Evolutionary conservation across 345 rosid species (phyloP), one percentile per base, ranked within the genome.

Genomic region (Populus ilicifolia): DNA sequence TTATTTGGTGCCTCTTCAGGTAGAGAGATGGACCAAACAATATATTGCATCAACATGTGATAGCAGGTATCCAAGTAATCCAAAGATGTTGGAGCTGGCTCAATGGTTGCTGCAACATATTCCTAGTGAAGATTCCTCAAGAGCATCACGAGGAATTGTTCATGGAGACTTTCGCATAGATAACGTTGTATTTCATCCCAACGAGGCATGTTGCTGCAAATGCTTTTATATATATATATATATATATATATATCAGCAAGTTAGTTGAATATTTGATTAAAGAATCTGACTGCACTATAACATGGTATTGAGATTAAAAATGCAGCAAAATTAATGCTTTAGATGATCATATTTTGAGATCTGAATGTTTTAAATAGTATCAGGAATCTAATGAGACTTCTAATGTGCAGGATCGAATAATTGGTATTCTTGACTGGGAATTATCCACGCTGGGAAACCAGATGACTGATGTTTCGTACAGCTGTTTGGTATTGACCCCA

Each of bases 121-220:
- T 75, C 99, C 99, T 29, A 52, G 67, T 0, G 97, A 93, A 84
- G 98, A 95, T 90, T 88, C 91, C 73, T 83, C 90, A 3, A 91
- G 94, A 68, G 5, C 35, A 33, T 33, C 35, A 5, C 87, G 85
- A 43, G 98, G 99, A 78, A 83, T 95, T 71, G 99, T 90, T 80
- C 99, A 95, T 72, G 99, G 99, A 71, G 99, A 95, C 83, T 95
- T 90, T 78, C 98, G 94, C 79, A 86, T 95, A 77, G 99, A 95
- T 80, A 95, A 95, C 80, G 83, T 95, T 64, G 94, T 93, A 14
- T 93, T 93, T 85, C 99, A 95, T 89, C 97, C 94, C 41, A 82
- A 38, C 48, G 94, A 95, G 97, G 99, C 92, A 64, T 61, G 80
- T 72, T 77, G 59, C 62, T 65, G 63, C 70, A 50, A 66, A 73